phyloP scores from a whole-genome alignment of 305 asterid genomes.

The Ilex paraguariensis region DNA sequence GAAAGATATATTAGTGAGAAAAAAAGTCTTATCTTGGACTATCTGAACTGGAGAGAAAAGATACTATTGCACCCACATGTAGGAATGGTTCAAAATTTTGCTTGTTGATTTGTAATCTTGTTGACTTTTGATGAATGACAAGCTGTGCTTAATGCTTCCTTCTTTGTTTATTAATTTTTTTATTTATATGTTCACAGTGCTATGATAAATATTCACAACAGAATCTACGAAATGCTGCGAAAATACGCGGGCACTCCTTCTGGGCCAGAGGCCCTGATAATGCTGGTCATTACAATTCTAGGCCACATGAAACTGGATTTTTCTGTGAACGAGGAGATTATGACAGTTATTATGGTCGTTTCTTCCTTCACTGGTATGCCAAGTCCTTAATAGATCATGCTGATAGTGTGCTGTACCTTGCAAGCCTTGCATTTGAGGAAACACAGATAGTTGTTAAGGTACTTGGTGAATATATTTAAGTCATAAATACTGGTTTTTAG shows the following conservation, averaged over 20 bases:
- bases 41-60: no score
- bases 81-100: no score
- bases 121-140: no score
- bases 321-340: constrained; percentile 70
- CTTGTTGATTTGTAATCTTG: no score
- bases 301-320: constrained; percentile 68
- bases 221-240: constrained; percentile 62
- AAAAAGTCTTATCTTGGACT: no score
- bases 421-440: constrained; percentile 55
- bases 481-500: background rate
- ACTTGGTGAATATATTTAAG: constrained; percentile 7
- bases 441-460: constrained; percentile 55
- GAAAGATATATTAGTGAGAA: no score
- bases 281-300: constrained; percentile 62
- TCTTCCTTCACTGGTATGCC: constrained; percentile 62
- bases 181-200: constrained; percentile 37
- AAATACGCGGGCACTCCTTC: constrained; percentile 52
- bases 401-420: constrained; percentile 55
- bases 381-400: constrained; percentile 61
- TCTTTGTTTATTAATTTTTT: background rate
- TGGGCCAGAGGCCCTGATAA: constrained; percentile 69
- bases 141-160: no score
- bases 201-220: constrained; percentile 56
- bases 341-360: constrained; percentile 63
- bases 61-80: no score